Base-by-base conservation (phyloP, 352 stramenopile species). In the Globisporangium sylvaticum region DNA sequence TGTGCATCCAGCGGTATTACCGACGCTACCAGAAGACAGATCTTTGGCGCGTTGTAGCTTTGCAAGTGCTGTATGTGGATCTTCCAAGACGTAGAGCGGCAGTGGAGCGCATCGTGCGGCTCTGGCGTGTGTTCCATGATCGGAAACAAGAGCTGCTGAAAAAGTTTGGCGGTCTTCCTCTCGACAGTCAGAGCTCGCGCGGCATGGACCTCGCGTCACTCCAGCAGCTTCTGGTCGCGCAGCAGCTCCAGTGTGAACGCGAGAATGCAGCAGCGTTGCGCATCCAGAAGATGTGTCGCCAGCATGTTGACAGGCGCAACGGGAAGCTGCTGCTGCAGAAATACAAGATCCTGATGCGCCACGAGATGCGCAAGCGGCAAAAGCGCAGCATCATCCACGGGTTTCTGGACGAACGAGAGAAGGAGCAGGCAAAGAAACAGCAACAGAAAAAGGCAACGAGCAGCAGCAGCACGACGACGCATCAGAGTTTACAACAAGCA, bases 381-480 rank as follows among this genome's bases (percentile, higher is more conserved):
- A 80, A 90, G 61, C 78, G 82, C 1, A 48, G 59, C n/a, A 64
- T 90, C 29, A 83, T 90, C 39, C 82, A 89, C 70, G 68, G 67
- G 9, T 89, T 72, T 20, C 63, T 90, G 29, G 57, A 76, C 32
- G 34, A 42, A 42, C 14, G 34, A 42, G 34, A 42, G 34, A 42
- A 42, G 12, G 80, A 88, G 53, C 77, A 72, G n/a, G 58, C 42
- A n/a, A 78, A 67, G 50, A 75, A 73, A 59, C 55, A 61, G 44
- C 68, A 56, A 34, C 64, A 42, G 44, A 58, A 70, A 25, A 48
- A n/a, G 1, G 22, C 4, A 22, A n/a, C 15, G 3, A 31, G 14
- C 4, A 31, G 7, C 22, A 56, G 0, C 20, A 15, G 18, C 22
- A 56, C 25, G 50, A 32, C 0, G 10, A 25, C 50, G 48, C 22